Conservation (phyloP, 345 rosid genomes). For the Alliaria petiolata region DNA sequence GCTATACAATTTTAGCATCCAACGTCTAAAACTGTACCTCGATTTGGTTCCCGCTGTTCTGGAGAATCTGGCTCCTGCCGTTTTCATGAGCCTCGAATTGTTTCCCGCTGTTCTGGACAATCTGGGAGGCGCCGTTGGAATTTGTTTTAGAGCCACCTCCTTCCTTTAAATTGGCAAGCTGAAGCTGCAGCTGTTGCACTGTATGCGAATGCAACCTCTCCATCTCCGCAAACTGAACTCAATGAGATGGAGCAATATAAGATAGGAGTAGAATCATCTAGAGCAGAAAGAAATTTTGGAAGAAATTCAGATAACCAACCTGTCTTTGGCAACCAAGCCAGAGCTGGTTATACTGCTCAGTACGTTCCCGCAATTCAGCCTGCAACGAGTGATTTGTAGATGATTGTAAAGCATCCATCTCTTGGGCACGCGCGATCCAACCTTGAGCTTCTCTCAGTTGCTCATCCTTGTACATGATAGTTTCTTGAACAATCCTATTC, state of each 20-base stretch:
- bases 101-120: slow-evolving; percentile 48
- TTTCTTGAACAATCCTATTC: slow-evolving; percentile 90
- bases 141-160: slow-evolving; percentile 57
- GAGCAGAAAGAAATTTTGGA: not conserved
- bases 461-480: slow-evolving; percentile 76
- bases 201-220: slow-evolving; percentile 83
- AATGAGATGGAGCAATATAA: slow-evolving; percentile 23
- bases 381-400: slow-evolving; percentile 69
- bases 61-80: slow-evolving; percentile 41
- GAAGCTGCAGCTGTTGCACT: slow-evolving; percentile 83
- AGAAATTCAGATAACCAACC: slow-evolving; percentile 44
- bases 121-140: slow-evolving; percentile 47
- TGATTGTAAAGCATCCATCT: slow-evolving; percentile 82
- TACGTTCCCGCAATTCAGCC: slow-evolving; percentile 78
- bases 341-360: slow-evolving; percentile 83
- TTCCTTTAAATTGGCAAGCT: slow-evolving; percentile 73
- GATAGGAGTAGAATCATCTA: slow-evolving; percentile 2
- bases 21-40: slow-evolving; percentile 18
- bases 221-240: slow-evolving; percentile 75
- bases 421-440: slow-evolving; percentile 84
- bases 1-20: not conserved
- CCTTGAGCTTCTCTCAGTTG: slow-evolving; percentile 76
- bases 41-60: slow-evolving; percentile 46
- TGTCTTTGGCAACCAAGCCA: slow-evolving; percentile 96
- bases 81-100: slow-evolving; percentile 52